Conservation (phyloP, 305 asterid species). For the Fraxinus greggii region DNA sequence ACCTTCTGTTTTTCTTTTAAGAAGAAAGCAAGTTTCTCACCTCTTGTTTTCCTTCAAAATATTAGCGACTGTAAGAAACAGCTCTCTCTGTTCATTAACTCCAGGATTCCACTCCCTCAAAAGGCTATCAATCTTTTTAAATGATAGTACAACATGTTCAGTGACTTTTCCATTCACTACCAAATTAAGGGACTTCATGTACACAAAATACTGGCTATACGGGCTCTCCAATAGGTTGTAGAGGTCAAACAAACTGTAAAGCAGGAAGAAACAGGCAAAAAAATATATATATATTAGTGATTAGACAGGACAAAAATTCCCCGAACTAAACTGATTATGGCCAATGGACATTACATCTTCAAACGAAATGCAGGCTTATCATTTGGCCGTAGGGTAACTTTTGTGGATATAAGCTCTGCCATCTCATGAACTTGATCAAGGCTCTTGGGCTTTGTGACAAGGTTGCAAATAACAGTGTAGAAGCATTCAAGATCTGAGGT, state of each 20-base stretch:
- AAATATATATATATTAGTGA: not conserved
- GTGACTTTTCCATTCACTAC: conserved; percentile 69
- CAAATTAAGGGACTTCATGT: conserved; percentile 81
- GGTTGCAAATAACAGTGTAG: conserved; percentile 78
- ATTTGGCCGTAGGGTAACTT: conserved; percentile 66
- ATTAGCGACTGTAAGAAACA: conserved; percentile 64
- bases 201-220: conserved; percentile 79
- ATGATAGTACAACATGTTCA: conserved; percentile 69
- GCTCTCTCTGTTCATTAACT: conserved; percentile 71
- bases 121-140: conserved; percentile 66
- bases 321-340: conserved; percentile 6
- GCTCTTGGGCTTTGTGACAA: conserved; percentile 74
- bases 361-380: conserved; percentile 79
- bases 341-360: conserved; percentile 57
- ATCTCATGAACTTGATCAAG: conserved; percentile 73
- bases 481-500: conserved; percentile 79
- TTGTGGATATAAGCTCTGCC: conserved; percentile 73
- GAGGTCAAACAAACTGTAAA: conserved; percentile 74
- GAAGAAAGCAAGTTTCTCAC: conserved; percentile 38
- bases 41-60: conserved; percentile 67
- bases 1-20: conserved; percentile 58
- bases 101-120: conserved; percentile 82
- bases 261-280: conserved; percentile 2
- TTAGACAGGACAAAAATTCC: conserved; percentile 15
- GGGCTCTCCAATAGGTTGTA: conserved; percentile 89